Evolutionary conservation across 352 stramenopile species (phyloP), one percentile per base, ranked within the genome.

Genomic region (Phytophthora idaei): DNA sequence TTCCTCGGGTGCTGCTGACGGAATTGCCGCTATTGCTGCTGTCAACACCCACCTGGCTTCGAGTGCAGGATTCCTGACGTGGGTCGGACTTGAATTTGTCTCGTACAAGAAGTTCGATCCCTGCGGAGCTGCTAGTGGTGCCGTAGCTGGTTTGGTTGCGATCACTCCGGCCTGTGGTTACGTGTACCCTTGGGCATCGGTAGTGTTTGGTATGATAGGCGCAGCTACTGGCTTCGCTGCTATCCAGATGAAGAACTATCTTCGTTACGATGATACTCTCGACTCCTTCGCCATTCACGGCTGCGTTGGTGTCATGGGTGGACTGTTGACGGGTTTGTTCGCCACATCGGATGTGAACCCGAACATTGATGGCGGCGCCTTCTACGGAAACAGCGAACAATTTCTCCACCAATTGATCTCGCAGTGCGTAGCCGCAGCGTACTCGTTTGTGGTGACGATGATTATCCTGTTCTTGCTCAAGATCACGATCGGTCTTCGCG

Each of bases 261-360:
- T 90, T 11, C 80, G 83, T 8, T 92, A 90, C 67, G 87, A 95
- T 45, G 87, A 95, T 58, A 92, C 82, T 5, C 72, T 95, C n/a
- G 87, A 95, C 63, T 77, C 78, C 47, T 93, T 93, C 61, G 83
- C 67, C 3, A 86, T 95, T 61, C 85, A 94, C 69, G 84, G 83
- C 42, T 80, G 83, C 25, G 83, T 61, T 28, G 87, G 87, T 6
- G 76, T 91, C 47, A 73, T 78, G 11, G 87, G 87, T 25, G 81
- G 80, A 11, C 60, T 95, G 5, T 37, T 93, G 15, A 90, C 84
- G 1, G 87, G 85, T 31, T 70, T 95, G 1, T 93, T 95, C 39
- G 85, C 82, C 8, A 89, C 80, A 3, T 66, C 64, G 10, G 48
- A 87, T 2, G 76, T 86, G 29, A 88, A 87, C 58, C 78, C 80